Evolutionary conservation across 2,329 filamentous ascomycete genomes (phyloP).

Genomic region (Alternaria brassicicola): DNA sequence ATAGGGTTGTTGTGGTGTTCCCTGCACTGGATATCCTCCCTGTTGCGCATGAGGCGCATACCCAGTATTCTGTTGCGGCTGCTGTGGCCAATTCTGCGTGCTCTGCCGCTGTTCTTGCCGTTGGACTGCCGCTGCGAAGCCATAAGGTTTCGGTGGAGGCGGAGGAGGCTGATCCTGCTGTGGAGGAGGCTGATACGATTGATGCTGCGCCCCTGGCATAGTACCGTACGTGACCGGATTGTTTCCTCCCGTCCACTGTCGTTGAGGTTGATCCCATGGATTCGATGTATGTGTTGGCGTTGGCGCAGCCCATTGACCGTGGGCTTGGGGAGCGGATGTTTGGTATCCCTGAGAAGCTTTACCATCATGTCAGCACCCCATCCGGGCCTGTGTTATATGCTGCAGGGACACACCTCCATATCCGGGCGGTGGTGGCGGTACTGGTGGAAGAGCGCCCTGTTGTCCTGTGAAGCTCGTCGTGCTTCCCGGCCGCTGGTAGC

Average conservation of each 20-base stretch:
- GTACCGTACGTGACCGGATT: constrained; percentile 44
- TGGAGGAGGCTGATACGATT: constrained; percentile 32
- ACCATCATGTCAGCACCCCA: constrained; percentile 1
- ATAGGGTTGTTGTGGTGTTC: constrained; percentile 33
- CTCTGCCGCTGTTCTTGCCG: constrained; percentile 24
- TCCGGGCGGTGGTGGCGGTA: constrained; percentile 28
- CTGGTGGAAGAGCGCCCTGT: constrained; percentile 17
- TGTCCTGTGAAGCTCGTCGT: constrained; percentile 38
- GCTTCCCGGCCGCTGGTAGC: constrained; percentile 42
- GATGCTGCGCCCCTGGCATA: constrained; percentile 34
- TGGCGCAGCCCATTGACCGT: constrained; percentile 41
- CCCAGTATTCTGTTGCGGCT: constrained; percentile 28
- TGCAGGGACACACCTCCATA: constrained; percentile 35
- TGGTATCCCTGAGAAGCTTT: constrained; percentile 32
- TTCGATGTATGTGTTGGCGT: constrained; percentile 24
- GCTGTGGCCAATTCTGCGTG: constrained; percentile 23
- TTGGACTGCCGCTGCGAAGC: constrained; percentile 38
- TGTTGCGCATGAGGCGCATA: constrained; percentile 34
- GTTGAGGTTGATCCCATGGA: constrained; percentile 35
- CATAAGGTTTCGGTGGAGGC: constrained; percentile 46
- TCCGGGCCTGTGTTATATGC: neutral
- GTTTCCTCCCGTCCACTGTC: constrained; percentile 34
- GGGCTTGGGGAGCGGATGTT: constrained; percentile 28
- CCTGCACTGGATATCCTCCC: constrained; percentile 30
- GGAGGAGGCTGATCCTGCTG: constrained; percentile 42